Conservation (phyloP, 108 stramenopile species). For the Aurantiochytrium sp. region DNA sequence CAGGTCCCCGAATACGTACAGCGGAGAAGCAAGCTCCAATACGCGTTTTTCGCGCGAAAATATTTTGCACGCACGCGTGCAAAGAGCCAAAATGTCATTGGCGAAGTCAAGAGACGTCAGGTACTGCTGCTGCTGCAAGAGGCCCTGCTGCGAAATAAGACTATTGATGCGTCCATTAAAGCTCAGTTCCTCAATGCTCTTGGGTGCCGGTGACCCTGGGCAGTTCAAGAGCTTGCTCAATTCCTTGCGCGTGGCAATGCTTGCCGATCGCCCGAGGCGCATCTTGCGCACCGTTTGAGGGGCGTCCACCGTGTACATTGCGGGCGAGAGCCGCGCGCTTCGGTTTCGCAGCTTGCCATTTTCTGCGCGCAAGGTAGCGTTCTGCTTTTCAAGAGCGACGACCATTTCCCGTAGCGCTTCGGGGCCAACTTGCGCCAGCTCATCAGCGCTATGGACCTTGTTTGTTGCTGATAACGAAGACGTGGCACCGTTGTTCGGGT, state of each 20-base stretch:
- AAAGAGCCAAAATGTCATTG: constrained; percentile 67
- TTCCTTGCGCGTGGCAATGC: neutral
- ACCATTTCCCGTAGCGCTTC: neutral
- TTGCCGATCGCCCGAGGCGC: neutral
- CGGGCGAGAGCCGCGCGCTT: neutral
- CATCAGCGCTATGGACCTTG: too few species aligned
- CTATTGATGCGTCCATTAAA: neutral
- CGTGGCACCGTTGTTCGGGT: too few species aligned
- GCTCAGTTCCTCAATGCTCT: neutral
- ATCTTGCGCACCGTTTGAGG: neutral
- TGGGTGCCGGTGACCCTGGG: neutral
- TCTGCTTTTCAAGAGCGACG: neutral
- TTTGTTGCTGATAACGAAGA: too few species aligned
- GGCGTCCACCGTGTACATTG: neutral
- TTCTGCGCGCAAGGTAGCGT: neutral
- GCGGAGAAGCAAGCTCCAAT: constrained; percentile 79
- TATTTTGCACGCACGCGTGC: neutral
- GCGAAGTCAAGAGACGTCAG: constrained; percentile 57
- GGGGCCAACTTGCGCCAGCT: neutral
- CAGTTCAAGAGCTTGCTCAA: neutral
- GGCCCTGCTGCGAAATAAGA: neutral
- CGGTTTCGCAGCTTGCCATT: neutral
- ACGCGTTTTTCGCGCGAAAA: constrained; percentile 50
- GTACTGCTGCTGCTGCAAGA: neutral
- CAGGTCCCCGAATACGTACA: constrained; percentile 95